Percentiles rank a stretch among this genome's conserved stretches.
These are phyloP conservation scores for Neurospora sp. DNA, from an alignment of 2,329 filamentous ascomycete species.

Conservation along the genomic window DNA sequence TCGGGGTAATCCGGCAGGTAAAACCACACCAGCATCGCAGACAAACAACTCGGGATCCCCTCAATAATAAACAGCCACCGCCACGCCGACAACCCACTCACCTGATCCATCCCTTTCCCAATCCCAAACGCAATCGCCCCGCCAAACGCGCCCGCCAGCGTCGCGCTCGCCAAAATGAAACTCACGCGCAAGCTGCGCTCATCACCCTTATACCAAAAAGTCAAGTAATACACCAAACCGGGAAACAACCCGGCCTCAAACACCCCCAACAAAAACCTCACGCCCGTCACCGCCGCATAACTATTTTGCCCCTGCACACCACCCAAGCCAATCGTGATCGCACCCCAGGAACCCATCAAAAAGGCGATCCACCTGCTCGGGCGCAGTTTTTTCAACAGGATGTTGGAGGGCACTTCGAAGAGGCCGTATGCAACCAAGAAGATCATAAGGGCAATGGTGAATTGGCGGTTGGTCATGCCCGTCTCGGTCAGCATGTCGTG, in stretches of 20 bases:
- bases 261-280: constrained; percentile 30
- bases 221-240: constrained; percentile 46
- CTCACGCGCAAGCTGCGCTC: constrained; percentile 62
- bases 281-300: no score
- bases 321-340: constrained; percentile 54
- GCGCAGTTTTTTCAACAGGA: constrained; percentile 51
- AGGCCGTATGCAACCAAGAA: constrained; percentile 49
- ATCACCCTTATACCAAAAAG: constrained; percentile 64
- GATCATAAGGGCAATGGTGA: constrained; percentile 47
- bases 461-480: constrained; percentile 50
- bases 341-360: constrained; percentile 57
- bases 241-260: constrained; percentile 65
- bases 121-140: constrained; percentile 65
- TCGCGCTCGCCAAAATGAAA: constrained; percentile 58
- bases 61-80: constrained; percentile 55
- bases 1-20: constrained; percentile 58
- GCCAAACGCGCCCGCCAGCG: constrained; percentile 62
- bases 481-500: constrained; percentile 55
- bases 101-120: constrained; percentile 55
- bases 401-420: constrained; percentile 58
- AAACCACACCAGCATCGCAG: constrained; percentile 48
- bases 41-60: constrained; percentile 35
- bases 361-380: constrained; percentile 56
- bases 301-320: no score
- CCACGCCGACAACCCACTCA: constrained; percentile 55